These are phyloP conservation scores for Fusarium praegraminearum DNA, from an alignment of 2,329 filamentous ascomycete species.

Conservation along the genomic window DNA sequence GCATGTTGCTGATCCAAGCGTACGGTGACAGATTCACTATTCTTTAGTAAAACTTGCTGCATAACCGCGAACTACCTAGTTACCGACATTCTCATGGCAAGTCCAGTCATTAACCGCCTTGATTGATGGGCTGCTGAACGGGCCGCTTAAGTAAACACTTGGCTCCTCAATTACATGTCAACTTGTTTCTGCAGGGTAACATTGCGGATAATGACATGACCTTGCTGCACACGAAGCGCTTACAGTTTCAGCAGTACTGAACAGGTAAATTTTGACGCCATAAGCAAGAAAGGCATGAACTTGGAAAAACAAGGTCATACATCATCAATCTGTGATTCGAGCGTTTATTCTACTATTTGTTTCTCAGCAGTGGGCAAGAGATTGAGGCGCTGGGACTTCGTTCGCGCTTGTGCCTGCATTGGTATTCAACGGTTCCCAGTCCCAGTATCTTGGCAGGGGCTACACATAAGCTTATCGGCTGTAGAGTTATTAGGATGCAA, in stretches of 20 bases:
- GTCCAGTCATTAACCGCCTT: neutral
- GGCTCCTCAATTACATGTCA: neutral
- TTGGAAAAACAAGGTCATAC: neutral
- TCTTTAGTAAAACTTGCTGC: neutral
- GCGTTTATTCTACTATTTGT: neutral
- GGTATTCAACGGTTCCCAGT: neutral
- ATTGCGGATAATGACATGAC: neutral
- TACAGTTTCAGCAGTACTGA: slow-evolving; percentile 8
- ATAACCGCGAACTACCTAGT: neutral
- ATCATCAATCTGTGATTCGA: neutral
- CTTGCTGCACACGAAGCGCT: slow-evolving; percentile 8
- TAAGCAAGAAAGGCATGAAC: neutral
- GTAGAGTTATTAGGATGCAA: neutral
- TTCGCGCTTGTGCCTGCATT: neutral
- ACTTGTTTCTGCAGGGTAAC: slow-evolving; percentile 1
- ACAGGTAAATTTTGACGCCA: neutral
- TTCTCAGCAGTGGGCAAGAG: no score
- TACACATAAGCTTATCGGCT: slow-evolving; percentile 16
- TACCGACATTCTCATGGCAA: neutral
- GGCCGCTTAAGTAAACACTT: slow-evolving; percentile 1
- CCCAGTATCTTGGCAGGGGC: slow-evolving; percentile 12
- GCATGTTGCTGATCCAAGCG: neutral
- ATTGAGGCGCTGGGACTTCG: neutral
- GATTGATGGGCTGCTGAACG: neutral
- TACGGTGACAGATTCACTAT: neutral